Base-by-base conservation (phyloP, 2,329 filamentous ascomycete species). In the Diplodia corticola region DNA sequence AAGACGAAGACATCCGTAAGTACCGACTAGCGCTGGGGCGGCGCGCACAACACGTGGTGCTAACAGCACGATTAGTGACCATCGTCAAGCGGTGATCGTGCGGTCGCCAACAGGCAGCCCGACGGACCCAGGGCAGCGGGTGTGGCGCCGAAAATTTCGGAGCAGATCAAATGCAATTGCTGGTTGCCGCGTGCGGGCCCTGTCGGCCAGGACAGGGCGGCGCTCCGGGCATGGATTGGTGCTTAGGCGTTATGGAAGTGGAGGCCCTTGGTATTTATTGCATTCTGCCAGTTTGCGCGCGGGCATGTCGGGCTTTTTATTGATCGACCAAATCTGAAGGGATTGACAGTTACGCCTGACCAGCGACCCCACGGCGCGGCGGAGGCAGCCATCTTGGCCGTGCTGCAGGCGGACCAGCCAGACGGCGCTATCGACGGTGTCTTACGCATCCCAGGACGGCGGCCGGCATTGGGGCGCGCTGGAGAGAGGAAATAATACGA, bases 1-100 rank as follows among this genome's bases (percentile, higher is more conserved):
- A 88, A 67, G 95, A 99, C 78, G 95, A 99, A 82, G 95, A 99
- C 81, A 97, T 99, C 80, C 92, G 92, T 94, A 85, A 82, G 89
- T 64, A n/a, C 17, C n/a, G n/a, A n/a, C 22, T 12, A 35, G 33
- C 10, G 13, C 15, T 20, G 17, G 26, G 13, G 15, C 2, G 6
- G 50, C 20, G 46, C 20, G 30, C 26, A 22, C 46, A 17, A 17
- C 35, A 17, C 44, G 35, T n/a, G 50, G 20, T 22, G 53, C 76
- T 78, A 64, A 78, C 69, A 37, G 57, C 66, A 64, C 68, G 64
- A 67, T 70, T 74, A 80, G 78, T 80, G 60, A 80, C 78, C 53
- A 80, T 80, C 70, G 74, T 80, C 71, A 80, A 79, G 70, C 75
- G 77, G 69, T 80, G 78, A 70, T 66, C 55, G 20, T 26, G 57